Conservation (phyloP, 768 basidiomycete genomes). For the Pholiota molesta region DNA sequence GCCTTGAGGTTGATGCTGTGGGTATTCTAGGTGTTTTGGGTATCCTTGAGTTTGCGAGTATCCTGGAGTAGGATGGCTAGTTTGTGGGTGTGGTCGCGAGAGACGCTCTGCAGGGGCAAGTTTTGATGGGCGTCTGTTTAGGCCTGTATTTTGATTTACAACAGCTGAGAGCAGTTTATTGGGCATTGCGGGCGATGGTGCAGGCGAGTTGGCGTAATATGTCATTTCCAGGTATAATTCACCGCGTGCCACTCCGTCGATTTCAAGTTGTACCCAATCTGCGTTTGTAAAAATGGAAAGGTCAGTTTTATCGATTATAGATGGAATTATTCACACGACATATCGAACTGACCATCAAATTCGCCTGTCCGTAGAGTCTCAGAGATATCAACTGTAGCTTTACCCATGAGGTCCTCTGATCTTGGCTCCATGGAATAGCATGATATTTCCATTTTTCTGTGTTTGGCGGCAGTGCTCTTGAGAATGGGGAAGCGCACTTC, state of each 20-base stretch:
- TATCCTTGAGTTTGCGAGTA: neutral
- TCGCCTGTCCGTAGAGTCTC: slow-evolving; percentile 85
- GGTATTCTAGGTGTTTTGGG: neutral
- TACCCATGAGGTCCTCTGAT: slow-evolving; percentile 77
- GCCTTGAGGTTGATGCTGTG: neutral
- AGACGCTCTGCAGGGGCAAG: slow-evolving; percentile 53
- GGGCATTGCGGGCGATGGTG: slow-evolving; percentile 35
- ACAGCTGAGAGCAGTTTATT: slow-evolving; percentile 26
- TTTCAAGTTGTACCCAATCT: slow-evolving; percentile 40
- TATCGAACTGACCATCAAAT: slow-evolving; percentile 75
- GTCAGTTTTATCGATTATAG: neutral
- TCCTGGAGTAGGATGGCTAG: slow-evolving; percentile 7
- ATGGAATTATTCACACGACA: neutral
- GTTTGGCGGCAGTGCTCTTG: slow-evolving; percentile 55
- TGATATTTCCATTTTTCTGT: slow-evolving; percentile 67
- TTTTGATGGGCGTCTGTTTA: slow-evolving; percentile 57
- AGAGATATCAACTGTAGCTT: slow-evolving; percentile 72
- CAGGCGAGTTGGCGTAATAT: slow-evolving; percentile 75
- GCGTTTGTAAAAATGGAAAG: neutral
- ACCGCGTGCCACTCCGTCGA: slow-evolving; percentile 66
- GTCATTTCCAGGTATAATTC: slow-evolving; percentile 95
- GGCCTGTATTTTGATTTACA: slow-evolving; percentile 23
- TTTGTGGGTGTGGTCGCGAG: slow-evolving; percentile 37
- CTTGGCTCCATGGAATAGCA: slow-evolving; percentile 81
- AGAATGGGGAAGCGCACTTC: slow-evolving; percentile 80